A percentile compares a stretch with the other conserved stretches of the same genome.
These are phyloP conservation scores for Ajuga reptans DNA, from an alignment of 305 asterid species.

Conservation along the genomic window DNA sequence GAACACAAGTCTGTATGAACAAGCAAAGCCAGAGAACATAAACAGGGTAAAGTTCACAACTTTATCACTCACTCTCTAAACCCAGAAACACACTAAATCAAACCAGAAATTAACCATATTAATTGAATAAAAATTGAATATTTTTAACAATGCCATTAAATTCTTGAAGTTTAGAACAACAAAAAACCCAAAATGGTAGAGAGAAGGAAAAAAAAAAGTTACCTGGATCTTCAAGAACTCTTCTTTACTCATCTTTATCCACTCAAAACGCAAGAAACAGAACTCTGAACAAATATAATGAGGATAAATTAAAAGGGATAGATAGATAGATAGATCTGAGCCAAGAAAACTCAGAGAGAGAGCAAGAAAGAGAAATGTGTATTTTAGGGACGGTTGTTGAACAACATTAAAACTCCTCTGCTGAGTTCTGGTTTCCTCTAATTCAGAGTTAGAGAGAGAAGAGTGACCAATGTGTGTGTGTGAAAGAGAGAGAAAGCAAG, in stretches of 20 bases:
- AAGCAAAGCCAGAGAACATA: conserved; percentile 49
- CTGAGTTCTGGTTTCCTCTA: conserved; percentile 41
- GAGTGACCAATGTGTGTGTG: conserved; percentile 24
- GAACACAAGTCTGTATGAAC: conserved; percentile 90
- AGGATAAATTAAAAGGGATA: conserved; percentile 12
- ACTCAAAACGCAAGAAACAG: conserved; percentile 17
- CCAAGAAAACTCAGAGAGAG: conserved; percentile 17
- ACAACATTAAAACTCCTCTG: conserved; percentile 49
- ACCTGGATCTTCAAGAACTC: conserved; percentile 99
- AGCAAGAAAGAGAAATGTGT: conserved; percentile 11
- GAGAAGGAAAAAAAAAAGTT: conserved; percentile 22
- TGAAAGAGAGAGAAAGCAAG: conserved; percentile 12
- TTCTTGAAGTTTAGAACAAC: conserved; percentile 24
- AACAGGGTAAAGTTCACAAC: conserved; percentile 36
- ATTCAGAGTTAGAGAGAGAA: conserved; percentile 50
- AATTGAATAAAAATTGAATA: neutral
- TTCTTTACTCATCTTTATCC: conserved; percentile 73
- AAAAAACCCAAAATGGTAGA: conserved; percentile 23
- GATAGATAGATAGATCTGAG: conserved; percentile 52
- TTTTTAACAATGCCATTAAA: neutral
- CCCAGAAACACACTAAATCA: conserved; percentile 11
- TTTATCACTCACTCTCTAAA: conserved; percentile 20
- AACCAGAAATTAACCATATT: neutral
- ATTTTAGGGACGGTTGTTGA: conserved; percentile 41
- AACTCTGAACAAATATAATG: conserved; percentile 19